phyloP scores from a whole-genome alignment of 164 flowering plant genomes.

The Vitis riparia region DNA sequence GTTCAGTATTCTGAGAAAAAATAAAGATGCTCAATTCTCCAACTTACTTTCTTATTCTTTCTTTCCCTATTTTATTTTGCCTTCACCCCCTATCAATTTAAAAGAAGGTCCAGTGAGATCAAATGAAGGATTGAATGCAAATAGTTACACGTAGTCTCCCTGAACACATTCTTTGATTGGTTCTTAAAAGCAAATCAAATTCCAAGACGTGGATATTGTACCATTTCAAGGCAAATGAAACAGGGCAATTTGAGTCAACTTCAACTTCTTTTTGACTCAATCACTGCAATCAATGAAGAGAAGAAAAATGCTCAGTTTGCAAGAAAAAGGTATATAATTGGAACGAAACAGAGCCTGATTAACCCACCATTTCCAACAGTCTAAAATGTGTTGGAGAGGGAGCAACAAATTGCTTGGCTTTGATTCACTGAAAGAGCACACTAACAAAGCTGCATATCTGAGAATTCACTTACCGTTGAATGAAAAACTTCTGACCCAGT shows the following conservation, averaged over 20 bases:
- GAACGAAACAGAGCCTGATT: slow-evolving; percentile 1
- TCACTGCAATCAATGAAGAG: slow-evolving; percentile 4
- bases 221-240: neutral
- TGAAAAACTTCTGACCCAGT: slow-evolving; percentile 30
- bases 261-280: neutral
- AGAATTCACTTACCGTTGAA: slow-evolving; percentile 31
- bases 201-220: neutral
- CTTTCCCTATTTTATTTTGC: too few species aligned
- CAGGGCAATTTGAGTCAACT: neutral
- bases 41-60: too few species aligned
- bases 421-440: slow-evolving; percentile 25
- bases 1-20: neutral
- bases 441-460: slow-evolving; percentile 27
- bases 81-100: too few species aligned
- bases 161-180: neutral
- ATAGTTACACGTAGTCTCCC: neutral
- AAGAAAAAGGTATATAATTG: neutral
- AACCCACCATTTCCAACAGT: slow-evolving; percentile 36
- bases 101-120: neutral
- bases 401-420: slow-evolving; percentile 35
- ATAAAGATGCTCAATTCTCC: too few species aligned
- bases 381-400: slow-evolving; percentile 36
- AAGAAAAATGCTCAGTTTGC: neutral
- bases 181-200: neutral
- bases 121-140: neutral